phyloP scores from a whole-genome alignment of 164 flowering plant genomes.

The Vitis rupestris region DNA sequence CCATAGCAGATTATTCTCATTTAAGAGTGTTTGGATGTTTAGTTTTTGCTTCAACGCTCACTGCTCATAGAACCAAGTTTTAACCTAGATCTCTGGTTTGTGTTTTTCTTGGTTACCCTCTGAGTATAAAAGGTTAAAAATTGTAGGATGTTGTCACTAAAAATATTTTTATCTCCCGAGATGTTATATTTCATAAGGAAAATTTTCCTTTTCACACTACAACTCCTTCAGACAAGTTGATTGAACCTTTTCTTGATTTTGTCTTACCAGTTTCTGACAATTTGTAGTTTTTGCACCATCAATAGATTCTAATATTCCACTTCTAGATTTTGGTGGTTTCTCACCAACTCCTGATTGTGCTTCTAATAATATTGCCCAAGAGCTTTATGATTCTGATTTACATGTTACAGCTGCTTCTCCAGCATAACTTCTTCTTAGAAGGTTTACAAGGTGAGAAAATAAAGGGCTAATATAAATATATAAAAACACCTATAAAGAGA shows the following conservation, averaged over 20 bases:
- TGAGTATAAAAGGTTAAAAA: not conserved
- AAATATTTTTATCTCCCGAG: not conserved
- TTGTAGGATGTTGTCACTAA: not conserved
- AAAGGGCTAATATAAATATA: no score
- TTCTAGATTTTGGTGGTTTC: no score
- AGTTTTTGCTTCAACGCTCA: not conserved
- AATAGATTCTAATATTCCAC: no score
- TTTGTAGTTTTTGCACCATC: no score
- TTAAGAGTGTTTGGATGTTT: not conserved
- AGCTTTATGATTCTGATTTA: no score
- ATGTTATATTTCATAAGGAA: not conserved
- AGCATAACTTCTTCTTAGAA: no score
- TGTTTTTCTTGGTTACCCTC: not conserved
- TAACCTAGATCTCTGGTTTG: not conserved
- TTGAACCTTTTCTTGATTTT: not conserved
- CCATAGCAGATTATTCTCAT: not conserved
- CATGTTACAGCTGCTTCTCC: no score
- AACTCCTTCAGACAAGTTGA: not conserved
- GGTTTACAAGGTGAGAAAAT: no score
- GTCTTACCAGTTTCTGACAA: not conserved
- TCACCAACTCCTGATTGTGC: no score
- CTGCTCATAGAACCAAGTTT: no score
- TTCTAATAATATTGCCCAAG: no score
- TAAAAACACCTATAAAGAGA: no score
- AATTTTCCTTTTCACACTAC: not conserved